Conservation (phyloP, 2,329 filamentous ascomycete genomes). For the Cercospora zeae-maydis region DNA sequence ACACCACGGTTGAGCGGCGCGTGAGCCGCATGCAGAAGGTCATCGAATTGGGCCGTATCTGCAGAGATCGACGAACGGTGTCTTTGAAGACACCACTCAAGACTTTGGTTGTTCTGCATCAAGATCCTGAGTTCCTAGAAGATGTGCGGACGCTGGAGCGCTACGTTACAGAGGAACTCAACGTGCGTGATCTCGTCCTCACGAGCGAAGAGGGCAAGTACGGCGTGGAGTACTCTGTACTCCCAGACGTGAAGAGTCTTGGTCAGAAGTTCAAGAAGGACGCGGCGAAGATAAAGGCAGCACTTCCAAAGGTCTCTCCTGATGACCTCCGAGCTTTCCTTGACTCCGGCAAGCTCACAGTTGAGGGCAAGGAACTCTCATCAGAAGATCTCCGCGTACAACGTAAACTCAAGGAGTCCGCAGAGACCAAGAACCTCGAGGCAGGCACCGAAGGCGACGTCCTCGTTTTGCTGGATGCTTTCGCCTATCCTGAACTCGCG, state of each 20-base stretch:
- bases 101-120: slow-evolving; percentile 83
- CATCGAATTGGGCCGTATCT: slow-evolving; percentile 84
- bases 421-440: slow-evolving; percentile 70
- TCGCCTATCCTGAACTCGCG: slow-evolving; percentile 77
- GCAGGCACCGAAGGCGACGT: slow-evolving; percentile 87
- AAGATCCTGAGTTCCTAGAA: slow-evolving; percentile 75
- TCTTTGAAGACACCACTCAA: slow-evolving; percentile 89
- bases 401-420: slow-evolving; percentile 71
- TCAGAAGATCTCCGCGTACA: slow-evolving; percentile 80
- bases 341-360: slow-evolving; percentile 66
- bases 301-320: slow-evolving; percentile 71
- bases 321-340: slow-evolving; percentile 79
- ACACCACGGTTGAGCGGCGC: slow-evolving; percentile 77
- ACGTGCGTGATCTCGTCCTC: slow-evolving; percentile 78
- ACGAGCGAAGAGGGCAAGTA: slow-evolving; percentile 86
- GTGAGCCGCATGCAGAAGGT: slow-evolving; percentile 92
- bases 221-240: slow-evolving; percentile 85
- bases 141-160: slow-evolving; percentile 79
- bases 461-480: slow-evolving; percentile 82
- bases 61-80: slow-evolving; percentile 77
- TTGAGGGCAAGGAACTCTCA: slow-evolving; percentile 81
- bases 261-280: slow-evolving; percentile 98
- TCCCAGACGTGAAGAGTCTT: slow-evolving; percentile 87
- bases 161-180: slow-evolving; percentile 92
- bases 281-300: slow-evolving; percentile 85